Evolutionary conservation across 1,139 yeast genomes (phyloP).

Genomic region (Magnusiomyces fungicola): DNA sequence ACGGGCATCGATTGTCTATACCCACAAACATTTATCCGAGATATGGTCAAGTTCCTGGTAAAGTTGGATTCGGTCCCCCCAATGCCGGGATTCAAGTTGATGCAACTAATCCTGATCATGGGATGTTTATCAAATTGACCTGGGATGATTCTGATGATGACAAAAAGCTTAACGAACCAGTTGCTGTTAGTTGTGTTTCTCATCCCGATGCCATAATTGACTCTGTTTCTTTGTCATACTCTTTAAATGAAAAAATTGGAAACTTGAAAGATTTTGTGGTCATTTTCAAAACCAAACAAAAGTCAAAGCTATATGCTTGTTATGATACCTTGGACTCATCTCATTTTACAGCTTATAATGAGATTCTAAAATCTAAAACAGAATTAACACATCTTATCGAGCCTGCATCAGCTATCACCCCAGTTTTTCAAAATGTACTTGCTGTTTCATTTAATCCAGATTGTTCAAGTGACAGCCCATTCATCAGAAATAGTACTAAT

Average conservation of each 20-base stretch:
- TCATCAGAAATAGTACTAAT: background rate
- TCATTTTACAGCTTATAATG: background rate
- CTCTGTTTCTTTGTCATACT: background rate
- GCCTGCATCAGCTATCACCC: background rate
- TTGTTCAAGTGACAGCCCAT: background rate
- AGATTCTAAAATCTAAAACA: too few relatives aligned
- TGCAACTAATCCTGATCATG: background rate
- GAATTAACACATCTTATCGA: too few relatives aligned
- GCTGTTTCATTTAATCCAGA: conserved; percentile 7
- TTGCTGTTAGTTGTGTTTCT: conserved; percentile 8
- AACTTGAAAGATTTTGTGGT: conserved; percentile 8
- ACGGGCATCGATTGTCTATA: conserved; percentile 7
- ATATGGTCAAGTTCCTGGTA: too few relatives aligned
- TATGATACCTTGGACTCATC: background rate
- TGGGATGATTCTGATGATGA: background rate
- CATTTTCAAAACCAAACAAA: background rate
- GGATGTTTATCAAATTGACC: conserved; percentile 7
- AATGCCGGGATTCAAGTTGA: background rate
- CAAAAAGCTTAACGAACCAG: background rate
- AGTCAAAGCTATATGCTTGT: conserved; percentile 1
- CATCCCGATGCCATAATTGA: background rate
- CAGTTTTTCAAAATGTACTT: conserved; percentile 7
- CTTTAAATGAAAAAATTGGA: background rate
- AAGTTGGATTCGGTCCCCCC: too few relatives aligned
- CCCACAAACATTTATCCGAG: conserved; percentile 9